phyloP scores from a whole-genome alignment of 192 early-diverging fungal species.

The Backusella mclennaniae region DNA sequence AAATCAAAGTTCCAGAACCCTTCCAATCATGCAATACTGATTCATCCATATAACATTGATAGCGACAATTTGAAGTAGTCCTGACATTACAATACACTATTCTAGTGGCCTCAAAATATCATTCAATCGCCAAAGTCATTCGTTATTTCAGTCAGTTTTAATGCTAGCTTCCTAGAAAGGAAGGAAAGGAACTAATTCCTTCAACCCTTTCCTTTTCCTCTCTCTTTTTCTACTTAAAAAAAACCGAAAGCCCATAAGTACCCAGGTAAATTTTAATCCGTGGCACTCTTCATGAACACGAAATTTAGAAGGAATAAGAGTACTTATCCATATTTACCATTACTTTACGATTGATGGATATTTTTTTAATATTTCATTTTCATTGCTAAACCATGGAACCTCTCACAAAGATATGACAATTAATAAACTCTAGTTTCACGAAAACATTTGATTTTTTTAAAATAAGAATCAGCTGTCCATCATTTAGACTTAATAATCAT shows the following conservation, averaged over 20 bases:
- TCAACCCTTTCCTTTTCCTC: background rate
- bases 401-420: background rate
- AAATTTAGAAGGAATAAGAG: background rate
- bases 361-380: background rate
- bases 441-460: background rate
- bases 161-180: no score
- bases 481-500: background rate
- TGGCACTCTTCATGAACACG: background rate
- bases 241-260: background rate
- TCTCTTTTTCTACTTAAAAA: background rate
- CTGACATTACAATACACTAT: background rate
- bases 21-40: background rate
- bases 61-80: background rate
- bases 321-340: background rate
- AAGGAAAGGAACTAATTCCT: no score
- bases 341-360: background rate
- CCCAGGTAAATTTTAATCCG: background rate
- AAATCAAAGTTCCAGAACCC: background rate
- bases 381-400: background rate
- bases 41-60: background rate
- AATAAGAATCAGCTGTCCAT: background rate
- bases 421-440: background rate
- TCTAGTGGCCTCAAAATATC: background rate
- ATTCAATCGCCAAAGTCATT: background rate
- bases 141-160: no score